phyloP scores from a whole-genome alignment of 768 basidiomycete species.

The Russula ochroleuca region DNA sequence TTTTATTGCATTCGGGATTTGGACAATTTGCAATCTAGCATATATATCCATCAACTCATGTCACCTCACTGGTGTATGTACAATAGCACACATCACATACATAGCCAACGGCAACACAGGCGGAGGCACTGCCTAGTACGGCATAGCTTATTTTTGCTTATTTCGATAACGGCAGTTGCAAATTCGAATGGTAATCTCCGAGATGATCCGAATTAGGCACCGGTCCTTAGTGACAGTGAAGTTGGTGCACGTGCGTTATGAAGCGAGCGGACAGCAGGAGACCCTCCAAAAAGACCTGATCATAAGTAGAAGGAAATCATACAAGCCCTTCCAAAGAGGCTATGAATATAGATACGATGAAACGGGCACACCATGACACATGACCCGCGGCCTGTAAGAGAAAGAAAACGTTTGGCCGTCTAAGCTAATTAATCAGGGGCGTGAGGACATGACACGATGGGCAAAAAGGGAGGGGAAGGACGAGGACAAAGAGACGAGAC shows the following conservation, averaged over 20 bases:
- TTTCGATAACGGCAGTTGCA: no score
- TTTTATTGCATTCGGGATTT: no score
- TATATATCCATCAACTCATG: no score
- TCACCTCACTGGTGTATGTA: no score
- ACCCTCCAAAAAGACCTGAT: constrained; percentile 22
- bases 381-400: constrained; percentile 6
- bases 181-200: no score
- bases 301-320: constrained; percentile 17
- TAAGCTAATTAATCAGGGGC: constrained; percentile 9
- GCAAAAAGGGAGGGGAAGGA: not conserved
- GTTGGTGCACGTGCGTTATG: not conserved
- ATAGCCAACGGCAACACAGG: no score
- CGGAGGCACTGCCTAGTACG: no score
- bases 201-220: no score
- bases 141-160: no score
- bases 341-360: constrained; percentile 17
- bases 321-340: constrained; percentile 14
- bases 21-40: no score
- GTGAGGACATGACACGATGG: not conserved
- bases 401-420: not conserved
- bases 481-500: no score
- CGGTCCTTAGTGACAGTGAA: not conserved
- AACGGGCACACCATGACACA: constrained; percentile 1
- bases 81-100: no score
- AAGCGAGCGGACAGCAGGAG: not conserved